phyloP scores from a whole-genome alignment of 2,329 filamentous ascomycete genomes.

The Fusarium kyushuense region DNA sequence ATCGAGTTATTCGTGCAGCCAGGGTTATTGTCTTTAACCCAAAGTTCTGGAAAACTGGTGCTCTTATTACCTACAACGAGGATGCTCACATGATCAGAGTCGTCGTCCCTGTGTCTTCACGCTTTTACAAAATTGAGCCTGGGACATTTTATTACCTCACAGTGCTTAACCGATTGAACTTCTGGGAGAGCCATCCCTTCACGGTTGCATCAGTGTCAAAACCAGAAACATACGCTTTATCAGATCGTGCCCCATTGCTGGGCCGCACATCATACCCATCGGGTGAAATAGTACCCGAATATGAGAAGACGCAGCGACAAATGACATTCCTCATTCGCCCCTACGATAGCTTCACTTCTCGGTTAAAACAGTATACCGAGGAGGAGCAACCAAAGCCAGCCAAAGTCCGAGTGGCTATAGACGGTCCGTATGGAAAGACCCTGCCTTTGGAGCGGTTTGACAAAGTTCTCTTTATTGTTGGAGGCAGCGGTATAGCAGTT shows the following conservation, averaged over 20 bases:
- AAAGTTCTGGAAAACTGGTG: constrained; percentile 8
- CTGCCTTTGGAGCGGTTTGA: neutral
- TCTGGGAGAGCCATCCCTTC: constrained; percentile 65
- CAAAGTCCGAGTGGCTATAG: neutral
- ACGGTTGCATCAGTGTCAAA: constrained; percentile 55
- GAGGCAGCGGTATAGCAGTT: constrained; percentile 15
- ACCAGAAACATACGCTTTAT: neutral
- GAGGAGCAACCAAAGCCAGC: constrained; percentile 2
- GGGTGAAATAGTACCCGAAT: neutral
- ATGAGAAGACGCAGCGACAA: neutral
- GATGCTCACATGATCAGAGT: constrained; percentile 58
- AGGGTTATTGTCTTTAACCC: constrained; percentile 3
- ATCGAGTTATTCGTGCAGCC: neutral
- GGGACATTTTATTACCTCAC: constrained; percentile 62
- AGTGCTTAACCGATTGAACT: constrained; percentile 52
- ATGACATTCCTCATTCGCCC: constrained; percentile 61
- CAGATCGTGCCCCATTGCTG: neutral
- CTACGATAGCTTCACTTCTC: constrained; percentile 58
- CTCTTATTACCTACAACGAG: constrained; percentile 1
- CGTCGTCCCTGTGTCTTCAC: constrained; percentile 51
- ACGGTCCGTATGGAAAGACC: constrained; percentile 12
- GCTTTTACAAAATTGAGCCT: constrained; percentile 50
- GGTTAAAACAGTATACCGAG: neutral
- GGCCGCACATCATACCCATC: fast-evolving
- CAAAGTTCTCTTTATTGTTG: constrained; percentile 15